Evolutionary conservation across 768 basidiomycete genomes (phyloP).

Genomic region (Fibroporia radiculosa): DNA sequence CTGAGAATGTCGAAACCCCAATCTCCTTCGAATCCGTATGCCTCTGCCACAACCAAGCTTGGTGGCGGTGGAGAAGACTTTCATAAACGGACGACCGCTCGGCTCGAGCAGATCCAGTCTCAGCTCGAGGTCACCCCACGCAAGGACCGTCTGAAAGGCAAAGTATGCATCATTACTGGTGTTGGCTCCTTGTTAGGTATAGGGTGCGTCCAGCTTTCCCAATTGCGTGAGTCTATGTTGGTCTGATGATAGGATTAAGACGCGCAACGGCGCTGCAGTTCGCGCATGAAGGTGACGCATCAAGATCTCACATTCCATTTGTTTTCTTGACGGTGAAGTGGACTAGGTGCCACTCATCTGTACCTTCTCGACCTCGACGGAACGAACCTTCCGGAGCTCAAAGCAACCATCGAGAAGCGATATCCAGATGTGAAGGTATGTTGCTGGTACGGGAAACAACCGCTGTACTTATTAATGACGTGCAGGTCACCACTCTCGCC

Average conservation of each 20-base stretch:
- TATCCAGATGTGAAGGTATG: conserved; percentile 78
- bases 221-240: not conserved
- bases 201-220: conserved; percentile 45
- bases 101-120: conserved; percentile 59
- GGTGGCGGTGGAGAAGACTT: conserved; percentile 27
- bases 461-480: not conserved
- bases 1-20: conserved; percentile 2
- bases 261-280: conserved; percentile 66
- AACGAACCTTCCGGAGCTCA: conserved; percentile 62
- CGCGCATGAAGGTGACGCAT: conserved; percentile 64
- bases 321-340: not conserved
- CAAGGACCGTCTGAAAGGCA: conserved; percentile 52
- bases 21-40: too few relatives aligned
- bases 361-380: conserved; percentile 70
- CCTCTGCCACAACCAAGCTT: not conserved
- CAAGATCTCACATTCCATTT: not conserved
- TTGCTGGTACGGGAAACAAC: not conserved
- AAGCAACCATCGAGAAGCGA: conserved; percentile 52
- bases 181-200: conserved; percentile 84
- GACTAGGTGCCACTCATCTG: conserved; percentile 63
- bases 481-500: conserved; percentile 68
- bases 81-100: conserved; percentile 51
- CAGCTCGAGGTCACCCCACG: conserved; percentile 54
- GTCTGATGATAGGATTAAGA: conserved; percentile 27
- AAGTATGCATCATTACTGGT: conserved; percentile 85